Percentiles rank a stretch among this genome's conserved stretches.
Evolutionary conservation across 2,329 filamentous ascomycete genomes (phyloP).

Genomic region (Ascochyta pisi): DNA sequence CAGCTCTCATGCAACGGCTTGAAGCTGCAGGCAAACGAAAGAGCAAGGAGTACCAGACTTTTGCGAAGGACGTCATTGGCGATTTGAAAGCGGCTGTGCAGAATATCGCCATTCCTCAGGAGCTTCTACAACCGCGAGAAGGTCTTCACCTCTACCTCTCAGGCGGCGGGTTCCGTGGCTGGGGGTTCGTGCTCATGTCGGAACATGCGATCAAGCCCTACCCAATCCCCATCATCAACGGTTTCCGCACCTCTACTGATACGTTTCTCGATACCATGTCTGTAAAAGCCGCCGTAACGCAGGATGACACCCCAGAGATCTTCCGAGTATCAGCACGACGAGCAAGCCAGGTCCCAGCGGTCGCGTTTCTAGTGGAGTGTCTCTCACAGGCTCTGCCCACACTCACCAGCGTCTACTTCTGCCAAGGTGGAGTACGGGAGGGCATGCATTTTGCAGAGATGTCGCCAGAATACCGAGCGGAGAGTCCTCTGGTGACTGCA

Average conservation of each 20-base stretch:
- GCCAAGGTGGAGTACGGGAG: constrained; percentile 85
- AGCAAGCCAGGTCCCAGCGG: constrained; percentile 82
- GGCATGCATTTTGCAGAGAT: constrained; percentile 80
- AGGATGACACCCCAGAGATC: constrained; percentile 48
- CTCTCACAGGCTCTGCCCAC: constrained; percentile 72
- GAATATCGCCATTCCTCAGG: constrained; percentile 62
- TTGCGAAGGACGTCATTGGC: constrained; percentile 61
- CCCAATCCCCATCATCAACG: constrained; percentile 82
- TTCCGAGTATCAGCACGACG: constrained; percentile 83
- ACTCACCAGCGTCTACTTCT: constrained; percentile 77
- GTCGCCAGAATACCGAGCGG: constrained; percentile 63
- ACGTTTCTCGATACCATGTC: constrained; percentile 65
- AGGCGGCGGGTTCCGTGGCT: constrained; percentile 88
- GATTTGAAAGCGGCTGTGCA: constrained; percentile 68
- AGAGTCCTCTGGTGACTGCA: constrained; percentile 70
- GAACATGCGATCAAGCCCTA: constrained; percentile 76
- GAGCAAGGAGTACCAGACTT: constrained; percentile 53
- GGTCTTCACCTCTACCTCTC: constrained; percentile 76
- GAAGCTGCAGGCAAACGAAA: constrained; percentile 44
- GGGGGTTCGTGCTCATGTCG: constrained; percentile 88
- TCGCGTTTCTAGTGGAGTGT: constrained; percentile 79
- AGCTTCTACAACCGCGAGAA: constrained; percentile 51
- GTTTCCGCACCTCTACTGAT: constrained; percentile 70
- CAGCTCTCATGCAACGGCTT: constrained; percentile 66
- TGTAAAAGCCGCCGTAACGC: constrained; percentile 52